Evolutionary conservation across 2,329 filamentous ascomycete species (phyloP).

Genomic region (Clonostachys solani): DNA sequence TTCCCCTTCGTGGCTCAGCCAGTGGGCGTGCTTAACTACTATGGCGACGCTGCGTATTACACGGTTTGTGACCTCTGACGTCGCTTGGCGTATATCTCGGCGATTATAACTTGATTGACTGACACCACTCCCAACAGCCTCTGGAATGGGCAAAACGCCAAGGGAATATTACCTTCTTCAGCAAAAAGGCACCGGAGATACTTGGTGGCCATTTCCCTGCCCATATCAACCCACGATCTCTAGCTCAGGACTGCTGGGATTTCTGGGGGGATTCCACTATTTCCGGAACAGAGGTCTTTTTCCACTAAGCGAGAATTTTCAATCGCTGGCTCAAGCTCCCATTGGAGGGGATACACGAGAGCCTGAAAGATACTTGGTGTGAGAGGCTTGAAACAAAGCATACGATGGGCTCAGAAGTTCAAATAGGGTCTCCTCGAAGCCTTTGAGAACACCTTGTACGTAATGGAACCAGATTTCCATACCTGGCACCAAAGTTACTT

Average conservation of each 20-base stretch:
- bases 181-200: background rate
- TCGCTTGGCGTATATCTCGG: no score
- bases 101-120: background rate
- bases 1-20: background rate
- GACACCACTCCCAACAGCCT: background rate
- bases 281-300: background rate
- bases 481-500: no score
- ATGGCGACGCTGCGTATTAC: background rate
- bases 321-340: no score
- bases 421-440: no score
- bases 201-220: conserved; percentile 1
- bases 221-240: background rate
- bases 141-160: conserved; percentile 1
- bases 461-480: no score
- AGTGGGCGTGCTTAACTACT: background rate
- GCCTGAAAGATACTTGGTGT: no score
- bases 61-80: background rate
- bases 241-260: conserved; percentile 5
- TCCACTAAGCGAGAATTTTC: no score
- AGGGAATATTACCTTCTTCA: background rate
- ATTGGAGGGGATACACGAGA: no score
- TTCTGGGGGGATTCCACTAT: conserved; percentile 5
- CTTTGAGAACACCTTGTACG: no score
- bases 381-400: no score
- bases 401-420: no score